Percentiles rank a stretch among this genome's conserved stretches.
Conservation (phyloP, 352 stramenopile species). For the Globisporangium spiculum region DNA sequence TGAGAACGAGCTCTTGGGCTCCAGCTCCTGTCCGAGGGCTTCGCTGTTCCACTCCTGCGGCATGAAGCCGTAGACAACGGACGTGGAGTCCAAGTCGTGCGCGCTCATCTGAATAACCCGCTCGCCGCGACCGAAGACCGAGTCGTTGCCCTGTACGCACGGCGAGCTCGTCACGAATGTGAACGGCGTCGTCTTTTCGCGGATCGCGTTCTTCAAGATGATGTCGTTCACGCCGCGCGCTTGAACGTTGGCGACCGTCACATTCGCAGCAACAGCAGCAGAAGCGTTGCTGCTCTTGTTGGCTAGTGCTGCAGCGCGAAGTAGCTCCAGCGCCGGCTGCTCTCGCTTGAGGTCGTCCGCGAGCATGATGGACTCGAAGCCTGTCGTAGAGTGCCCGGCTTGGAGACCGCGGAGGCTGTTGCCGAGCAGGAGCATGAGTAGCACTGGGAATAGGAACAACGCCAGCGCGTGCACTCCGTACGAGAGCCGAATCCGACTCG, state of each 20-base stretch:
- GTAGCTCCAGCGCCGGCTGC: neutral
- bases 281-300: neutral
- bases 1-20: neutral
- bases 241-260: neutral
- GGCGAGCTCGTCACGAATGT: neutral
- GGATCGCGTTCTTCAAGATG: neutral
- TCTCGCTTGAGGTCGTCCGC: neutral
- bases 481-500: neutral
- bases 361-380: neutral
- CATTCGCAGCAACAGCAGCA: neutral
- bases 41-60: neutral
- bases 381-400: neutral
- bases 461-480: neutral
- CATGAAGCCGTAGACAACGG: neutral
- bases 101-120: neutral
- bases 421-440: neutral
- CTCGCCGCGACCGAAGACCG: neutral
- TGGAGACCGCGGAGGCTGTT: neutral
- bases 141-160: neutral
- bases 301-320: neutral
- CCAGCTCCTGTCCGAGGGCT: neutral
- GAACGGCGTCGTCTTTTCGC: neutral
- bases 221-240: neutral
- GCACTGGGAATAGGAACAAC: neutral
- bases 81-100: neutral